Evolutionary conservation across 768 basidiomycete genomes (phyloP), one percentile per base, ranked within the genome.

Genomic region (Termitomyces sp.): DNA sequence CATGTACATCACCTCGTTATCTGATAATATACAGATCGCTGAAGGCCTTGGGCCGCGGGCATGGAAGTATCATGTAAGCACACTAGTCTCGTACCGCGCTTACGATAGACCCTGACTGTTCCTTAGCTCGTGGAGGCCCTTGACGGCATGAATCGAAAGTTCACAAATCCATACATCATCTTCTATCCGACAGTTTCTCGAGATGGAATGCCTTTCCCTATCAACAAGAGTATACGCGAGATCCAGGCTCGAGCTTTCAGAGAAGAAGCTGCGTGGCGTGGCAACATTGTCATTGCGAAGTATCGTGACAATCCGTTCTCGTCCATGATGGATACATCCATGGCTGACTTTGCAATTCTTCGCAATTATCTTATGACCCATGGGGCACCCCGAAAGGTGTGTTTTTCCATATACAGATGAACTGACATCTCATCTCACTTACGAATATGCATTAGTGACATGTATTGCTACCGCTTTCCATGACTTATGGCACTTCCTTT

Each of bases 341-440:
- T 91, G 83, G 87, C 91, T 40, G 91, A 92, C 69, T 93, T 91
- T 65, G 88, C 91, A 2, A 83, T 93, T 63, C 72, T 93, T 62
- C 88, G 90, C 70, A 93, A 93, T 71, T 91, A 87, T 71, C 82
- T 93, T 59, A 75, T 85, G 67, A 89, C 84, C 45, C 88, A 89
- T 69, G 81, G 80, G 35, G 81, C 82, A 13, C 84, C 86, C 65
- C 70, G 74, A 72, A 75, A 77, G 67, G 76, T 75, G 58, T 24
- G 38, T 63, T 52, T 15, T 11, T 8, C n/a, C 20, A 2, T 22
- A 36, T 22, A 36, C 7, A 12, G 4, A 12, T 38, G 7, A 18
- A 35, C 13, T 36, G 15, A 12, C 32, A 24, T 57, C 32, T 38
- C 32, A 42, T 57, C 45, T 57, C 33, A 55, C 28, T 32, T 7